Percentiles rank a stretch among this genome's conserved stretches.
These are phyloP conservation scores for Hygrocybe coccinea DNA, from an alignment of 768 basidiomycete species.

Conservation along the genomic window DNA sequence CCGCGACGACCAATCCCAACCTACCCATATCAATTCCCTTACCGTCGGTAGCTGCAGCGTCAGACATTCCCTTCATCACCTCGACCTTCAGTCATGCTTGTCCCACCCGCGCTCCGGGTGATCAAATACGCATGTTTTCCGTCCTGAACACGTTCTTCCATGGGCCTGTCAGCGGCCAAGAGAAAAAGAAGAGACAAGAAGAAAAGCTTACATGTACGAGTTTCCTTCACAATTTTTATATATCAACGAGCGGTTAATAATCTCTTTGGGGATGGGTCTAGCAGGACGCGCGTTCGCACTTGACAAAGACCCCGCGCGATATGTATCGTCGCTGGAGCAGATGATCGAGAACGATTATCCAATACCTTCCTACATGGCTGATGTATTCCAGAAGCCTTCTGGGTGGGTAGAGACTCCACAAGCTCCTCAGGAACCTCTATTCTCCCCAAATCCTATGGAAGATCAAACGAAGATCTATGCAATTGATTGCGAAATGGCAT, in stretches of 20 bases:
- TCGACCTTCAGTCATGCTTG: constrained; percentile 88
- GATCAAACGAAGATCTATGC: constrained; percentile 60
- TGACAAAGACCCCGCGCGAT: constrained; percentile 62
- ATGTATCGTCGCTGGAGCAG: constrained; percentile 71
- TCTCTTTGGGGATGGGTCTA: constrained; percentile 3
- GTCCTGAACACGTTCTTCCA: constrained; percentile 81
- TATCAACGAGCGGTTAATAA: neutral
- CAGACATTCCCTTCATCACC: constrained; percentile 60
- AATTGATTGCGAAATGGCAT: constrained; percentile 97
- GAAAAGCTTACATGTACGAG: constrained; percentile 36
- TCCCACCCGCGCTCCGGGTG: constrained; percentile 90
- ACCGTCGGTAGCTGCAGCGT: constrained; percentile 21
- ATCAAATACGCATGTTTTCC: constrained; percentile 77
- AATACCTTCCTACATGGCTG: constrained; percentile 77
- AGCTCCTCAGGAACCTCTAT: constrained; percentile 26
- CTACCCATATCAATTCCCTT: constrained; percentile 41
- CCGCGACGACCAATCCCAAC: constrained; percentile 52
- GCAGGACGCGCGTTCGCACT: constrained; percentile 55
- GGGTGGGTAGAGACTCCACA: constrained; percentile 86
- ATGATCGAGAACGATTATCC: constrained; percentile 96
- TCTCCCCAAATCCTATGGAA: constrained; percentile 24
- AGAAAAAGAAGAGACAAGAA: constrained; percentile 64
- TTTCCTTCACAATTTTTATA: neutral
- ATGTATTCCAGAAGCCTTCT: constrained; percentile 54
- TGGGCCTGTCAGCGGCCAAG: constrained; percentile 70